phyloP scores from a whole-genome alignment of 371 early-diverging fungal species.

The Funneliformis caledonium region DNA sequence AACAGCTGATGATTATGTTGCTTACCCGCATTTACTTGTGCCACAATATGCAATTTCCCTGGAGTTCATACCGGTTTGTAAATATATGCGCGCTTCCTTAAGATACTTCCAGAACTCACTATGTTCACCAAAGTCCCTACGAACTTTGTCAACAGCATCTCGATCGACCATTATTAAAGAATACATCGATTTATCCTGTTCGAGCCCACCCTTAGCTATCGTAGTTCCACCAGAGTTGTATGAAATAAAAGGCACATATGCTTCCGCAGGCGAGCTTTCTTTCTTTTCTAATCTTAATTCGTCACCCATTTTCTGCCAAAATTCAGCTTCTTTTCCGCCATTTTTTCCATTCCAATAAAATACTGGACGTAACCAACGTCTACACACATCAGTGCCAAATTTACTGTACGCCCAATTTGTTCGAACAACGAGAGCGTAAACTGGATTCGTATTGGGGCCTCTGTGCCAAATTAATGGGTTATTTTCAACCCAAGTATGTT shows the following conservation, averaged over 20 bases:
- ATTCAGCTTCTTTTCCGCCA: conserved; percentile 54
- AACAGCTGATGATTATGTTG: too few species aligned
- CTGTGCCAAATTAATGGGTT: conserved; percentile 65
- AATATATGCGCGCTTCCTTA: conserved; percentile 49
- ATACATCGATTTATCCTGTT: conserved; percentile 43
- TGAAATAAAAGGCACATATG: conserved; percentile 53
- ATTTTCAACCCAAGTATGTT: conserved; percentile 37
- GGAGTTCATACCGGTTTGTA: conserved; percentile 52
- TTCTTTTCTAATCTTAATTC: conserved; percentile 59
- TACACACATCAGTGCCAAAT: conserved; percentile 54
- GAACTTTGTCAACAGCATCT: conserved; percentile 55
- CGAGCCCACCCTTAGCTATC: conserved; percentile 32
- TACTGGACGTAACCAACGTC: conserved; percentile 60
- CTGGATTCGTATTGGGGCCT: conserved; percentile 71
- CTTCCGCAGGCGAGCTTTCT: conserved; percentile 67
- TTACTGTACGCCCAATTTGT: conserved; percentile 57
- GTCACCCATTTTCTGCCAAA: conserved; percentile 61
- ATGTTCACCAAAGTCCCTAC: conserved; percentile 45
- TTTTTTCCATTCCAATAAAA: conserved; percentile 72
- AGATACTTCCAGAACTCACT: conserved; percentile 40
- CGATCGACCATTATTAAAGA: conserved; percentile 63
- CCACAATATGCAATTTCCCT: conserved; percentile 58
- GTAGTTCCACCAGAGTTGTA: conserved; percentile 23
- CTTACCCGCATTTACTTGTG: conserved; percentile 61
- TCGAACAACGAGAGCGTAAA: conserved; percentile 67